Evolutionary conservation across 106 monocot species (phyloP).

Genomic region (Iris macrosiphon): DNA sequence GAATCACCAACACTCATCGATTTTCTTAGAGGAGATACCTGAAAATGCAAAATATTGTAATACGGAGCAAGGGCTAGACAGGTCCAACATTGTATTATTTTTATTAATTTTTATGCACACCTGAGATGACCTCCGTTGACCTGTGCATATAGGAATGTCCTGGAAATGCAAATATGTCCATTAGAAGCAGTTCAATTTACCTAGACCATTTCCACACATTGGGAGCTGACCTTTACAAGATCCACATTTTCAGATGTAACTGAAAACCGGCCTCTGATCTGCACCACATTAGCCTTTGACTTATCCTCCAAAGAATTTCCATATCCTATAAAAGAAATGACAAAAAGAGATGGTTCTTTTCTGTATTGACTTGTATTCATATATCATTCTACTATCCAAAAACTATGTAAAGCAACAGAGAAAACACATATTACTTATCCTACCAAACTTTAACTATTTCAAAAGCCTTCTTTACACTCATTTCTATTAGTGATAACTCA

Average conservation of each 20-base stretch:
- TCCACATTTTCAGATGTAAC: slow-evolving; percentile 99
- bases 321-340: slow-evolving; percentile 45
- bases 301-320: slow-evolving; percentile 65
- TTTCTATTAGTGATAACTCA: no score
- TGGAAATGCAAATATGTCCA: slow-evolving; percentile 15
- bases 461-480: neutral
- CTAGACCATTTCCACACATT: neutral
- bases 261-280: slow-evolving; percentile 95
- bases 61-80: neutral
- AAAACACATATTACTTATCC: no score
- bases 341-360: neutral
- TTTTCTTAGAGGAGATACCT: slow-evolving; percentile 67
- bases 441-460: no score
- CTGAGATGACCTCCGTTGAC: slow-evolving; percentile 46
- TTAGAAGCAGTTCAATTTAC: neutral
- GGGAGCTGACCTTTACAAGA: slow-evolving; percentile 67
- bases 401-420: no score
- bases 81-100: neutral
- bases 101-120: slow-evolving; percentile 17
- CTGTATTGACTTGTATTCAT: neutral
- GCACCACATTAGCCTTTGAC: slow-evolving; percentile 68
- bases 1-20: slow-evolving; percentile 86
- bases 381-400: no score
- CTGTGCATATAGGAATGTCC: slow-evolving; percentile 55
- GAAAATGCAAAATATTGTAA: slow-evolving; percentile 8